Evolutionary conservation across 2,329 filamentous ascomycete genomes (phyloP).

Genomic region (Cadophora luteo-olivacea): DNA sequence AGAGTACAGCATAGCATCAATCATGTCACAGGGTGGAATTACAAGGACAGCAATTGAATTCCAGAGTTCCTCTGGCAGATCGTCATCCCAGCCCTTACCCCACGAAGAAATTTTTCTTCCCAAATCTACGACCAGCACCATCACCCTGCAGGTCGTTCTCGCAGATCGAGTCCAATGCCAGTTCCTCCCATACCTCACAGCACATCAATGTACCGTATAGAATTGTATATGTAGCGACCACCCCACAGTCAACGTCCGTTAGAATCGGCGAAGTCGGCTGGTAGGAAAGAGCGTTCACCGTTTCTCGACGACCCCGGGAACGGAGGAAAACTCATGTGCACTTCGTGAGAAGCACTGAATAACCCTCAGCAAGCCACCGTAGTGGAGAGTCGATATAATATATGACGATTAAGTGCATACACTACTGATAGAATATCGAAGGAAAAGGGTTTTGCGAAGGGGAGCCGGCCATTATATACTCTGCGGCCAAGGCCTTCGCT

Average conservation of each 20-base stretch:
- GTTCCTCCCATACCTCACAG: constrained; percentile 7
- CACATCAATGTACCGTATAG: background rate
- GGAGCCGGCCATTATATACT: background rate
- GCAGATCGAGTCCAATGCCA: constrained; percentile 1
- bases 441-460: constrained; percentile 29
- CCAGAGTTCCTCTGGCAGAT: background rate
- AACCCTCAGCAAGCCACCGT: constrained; percentile 51
- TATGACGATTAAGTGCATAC: constrained; percentile 48
- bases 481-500: background rate
- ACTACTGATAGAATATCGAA: constrained; percentile 46
- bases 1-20: background rate
- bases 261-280: constrained; percentile 47
- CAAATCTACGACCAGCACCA: background rate
- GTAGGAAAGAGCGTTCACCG: constrained; percentile 51
- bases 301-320: constrained; percentile 51
- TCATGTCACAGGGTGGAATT: background rate
- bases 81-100: background rate
- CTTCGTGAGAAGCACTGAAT: constrained; percentile 36
- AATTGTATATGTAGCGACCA: constrained; percentile 46
- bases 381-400: constrained; percentile 48
- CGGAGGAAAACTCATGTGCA: constrained; percentile 48
- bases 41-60: background rate
- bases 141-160: background rate
- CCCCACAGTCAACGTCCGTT: constrained; percentile 52
- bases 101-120: constrained; percentile 5